These are phyloP conservation scores for Tympanopsis confertula DNA, from an alignment of 2,329 filamentous ascomycete species.

Conservation along the genomic window DNA sequence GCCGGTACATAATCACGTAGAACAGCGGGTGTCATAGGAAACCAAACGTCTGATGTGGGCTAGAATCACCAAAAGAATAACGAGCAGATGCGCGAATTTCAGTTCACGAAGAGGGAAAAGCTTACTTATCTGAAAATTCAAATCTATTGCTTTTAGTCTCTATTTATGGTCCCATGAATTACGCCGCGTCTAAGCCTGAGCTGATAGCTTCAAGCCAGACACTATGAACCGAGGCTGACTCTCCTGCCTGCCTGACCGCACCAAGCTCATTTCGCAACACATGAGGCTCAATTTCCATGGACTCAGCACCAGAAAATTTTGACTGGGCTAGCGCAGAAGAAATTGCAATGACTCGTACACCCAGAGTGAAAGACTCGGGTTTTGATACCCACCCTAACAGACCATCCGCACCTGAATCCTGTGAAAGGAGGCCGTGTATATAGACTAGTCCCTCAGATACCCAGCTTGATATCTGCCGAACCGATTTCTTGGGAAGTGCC, in stretches of 20 bases:
- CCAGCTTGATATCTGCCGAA: neutral
- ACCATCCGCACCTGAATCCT: slow-evolving; percentile 24
- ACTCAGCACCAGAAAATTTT: neutral
- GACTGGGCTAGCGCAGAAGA: neutral
- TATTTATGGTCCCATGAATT: no score
- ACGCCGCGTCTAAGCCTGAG: no score
- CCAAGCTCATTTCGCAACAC: neutral
- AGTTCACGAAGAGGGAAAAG: no score
- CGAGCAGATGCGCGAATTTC: no score
- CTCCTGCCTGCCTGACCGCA: neutral
- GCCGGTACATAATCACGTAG: no score
- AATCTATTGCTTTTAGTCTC: no score
- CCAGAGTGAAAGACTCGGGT: slow-evolving; percentile 28
- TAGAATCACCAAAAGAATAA: no score
- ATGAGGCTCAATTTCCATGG: neutral
- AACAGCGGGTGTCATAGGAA: no score
- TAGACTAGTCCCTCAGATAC: neutral
- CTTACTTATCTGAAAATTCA: no score
- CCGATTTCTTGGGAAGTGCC: neutral
- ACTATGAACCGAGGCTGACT: neutral
- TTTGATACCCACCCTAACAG: slow-evolving; percentile 41
- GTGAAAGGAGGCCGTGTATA: slow-evolving; percentile 6
- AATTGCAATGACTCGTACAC: neutral
- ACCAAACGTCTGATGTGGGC: no score
- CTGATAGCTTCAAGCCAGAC: no score